Conservation (phyloP, 768 basidiomycete species). For the Neoboletus subvelutipes region DNA sequence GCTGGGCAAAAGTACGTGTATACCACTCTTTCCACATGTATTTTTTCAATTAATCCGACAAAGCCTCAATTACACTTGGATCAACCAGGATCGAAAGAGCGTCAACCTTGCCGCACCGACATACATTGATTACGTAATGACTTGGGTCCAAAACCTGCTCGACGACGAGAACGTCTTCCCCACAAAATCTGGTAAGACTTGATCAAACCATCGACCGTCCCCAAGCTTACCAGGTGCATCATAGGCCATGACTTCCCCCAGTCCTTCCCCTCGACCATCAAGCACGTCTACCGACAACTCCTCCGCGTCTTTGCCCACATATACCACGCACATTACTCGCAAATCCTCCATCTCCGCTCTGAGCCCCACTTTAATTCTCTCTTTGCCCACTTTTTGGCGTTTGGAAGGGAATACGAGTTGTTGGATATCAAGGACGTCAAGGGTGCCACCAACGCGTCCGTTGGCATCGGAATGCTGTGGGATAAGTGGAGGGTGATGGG, state of each 20-base stretch:
- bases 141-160: conserved; percentile 90
- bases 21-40: too few relatives aligned
- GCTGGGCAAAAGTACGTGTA: conserved; percentile 75
- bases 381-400: conserved; percentile 96
- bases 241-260: conserved; percentile 84
- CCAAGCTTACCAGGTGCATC: neutral
- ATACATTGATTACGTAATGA: conserved; percentile 98
- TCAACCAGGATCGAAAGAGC: conserved; percentile 86
- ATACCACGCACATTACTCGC: conserved; percentile 90
- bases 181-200: conserved; percentile 80
- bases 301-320: conserved; percentile 97
- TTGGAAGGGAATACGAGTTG: conserved; percentile 91
- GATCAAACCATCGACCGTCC: neutral
- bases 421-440: conserved; percentile 87
- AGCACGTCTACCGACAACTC: conserved; percentile 95
- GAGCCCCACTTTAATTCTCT: conserved; percentile 97
- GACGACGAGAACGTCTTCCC: conserved; percentile 96
- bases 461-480: conserved; percentile 79
- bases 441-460: conserved; percentile 56
- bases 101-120: conserved; percentile 89
- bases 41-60: neutral
- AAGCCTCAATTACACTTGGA: conserved; percentile 94
- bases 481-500: conserved; percentile 92
- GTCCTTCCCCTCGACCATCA: conserved; percentile 84
- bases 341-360: conserved; percentile 88